Percentiles rank a stretch among this genome's conserved stretches.
phyloP scores from a whole-genome alignment of 2,329 filamentous ascomycete genomes.

The Fusarium cicatricum region DNA sequence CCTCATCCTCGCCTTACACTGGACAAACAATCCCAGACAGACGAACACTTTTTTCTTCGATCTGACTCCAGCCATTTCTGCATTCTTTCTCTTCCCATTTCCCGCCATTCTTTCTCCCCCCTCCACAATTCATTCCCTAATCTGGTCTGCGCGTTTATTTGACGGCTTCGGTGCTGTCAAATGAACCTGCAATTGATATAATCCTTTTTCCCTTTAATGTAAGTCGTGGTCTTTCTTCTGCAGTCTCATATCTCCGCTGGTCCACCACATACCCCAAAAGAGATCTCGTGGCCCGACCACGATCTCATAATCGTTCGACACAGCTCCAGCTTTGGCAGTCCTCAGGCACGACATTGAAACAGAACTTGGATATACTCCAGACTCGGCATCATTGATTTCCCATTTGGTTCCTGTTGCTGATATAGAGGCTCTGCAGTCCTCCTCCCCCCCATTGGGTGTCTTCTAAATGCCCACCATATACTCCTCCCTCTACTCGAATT shows the following conservation, averaged over 20 bases:
- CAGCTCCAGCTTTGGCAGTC: conserved; percentile 25
- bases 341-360: conserved; percentile 31
- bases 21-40: conserved; percentile 39
- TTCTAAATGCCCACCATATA: conserved; percentile 90
- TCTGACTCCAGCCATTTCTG: conserved; percentile 26
- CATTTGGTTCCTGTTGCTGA: conserved; percentile 37
- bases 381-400: conserved; percentile 1
- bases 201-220: conserved; percentile 69
- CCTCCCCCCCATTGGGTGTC: conserved; percentile 65
- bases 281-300: conserved; percentile 40
- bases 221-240: conserved; percentile 47
- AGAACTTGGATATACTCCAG: conserved; percentile 9
- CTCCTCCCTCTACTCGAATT: conserved; percentile 74
- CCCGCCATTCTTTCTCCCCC: conserved; percentile 20
- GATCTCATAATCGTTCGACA: conserved; percentile 43
- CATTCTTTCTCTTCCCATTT: conserved; percentile 34
- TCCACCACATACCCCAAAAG: conserved; percentile 35
- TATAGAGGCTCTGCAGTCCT: conserved; percentile 50
- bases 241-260: conserved; percentile 21
- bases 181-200: conserved; percentile 91
- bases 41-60: conserved; percentile 35
- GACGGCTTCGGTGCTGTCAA: conserved; percentile 86
- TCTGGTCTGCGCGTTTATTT: conserved; percentile 83
- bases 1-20: conserved; percentile 37
- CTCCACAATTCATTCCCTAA: conserved; percentile 37